phyloP scores from a whole-genome alignment of 768 basidiomycete genomes.

The Rhodosporidiobolus sp. region DNA sequence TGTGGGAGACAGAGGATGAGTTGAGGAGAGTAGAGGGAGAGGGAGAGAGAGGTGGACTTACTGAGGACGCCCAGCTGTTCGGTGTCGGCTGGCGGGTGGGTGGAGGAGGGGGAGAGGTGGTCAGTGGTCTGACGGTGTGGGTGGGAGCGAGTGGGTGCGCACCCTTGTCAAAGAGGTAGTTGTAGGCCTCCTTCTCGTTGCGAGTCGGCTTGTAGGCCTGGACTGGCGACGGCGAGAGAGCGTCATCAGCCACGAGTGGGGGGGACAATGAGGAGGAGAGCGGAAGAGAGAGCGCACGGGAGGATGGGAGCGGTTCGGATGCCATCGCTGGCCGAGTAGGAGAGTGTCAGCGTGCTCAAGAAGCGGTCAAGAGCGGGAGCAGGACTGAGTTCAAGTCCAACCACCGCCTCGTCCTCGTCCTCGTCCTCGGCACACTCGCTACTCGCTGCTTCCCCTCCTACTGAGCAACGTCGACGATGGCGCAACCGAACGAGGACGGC shows the following conservation, averaged over 20 bases:
- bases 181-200: slow-evolving; percentile 34
- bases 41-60: slow-evolving; percentile 1
- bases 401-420: no score
- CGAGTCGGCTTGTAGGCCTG: slow-evolving; percentile 7
- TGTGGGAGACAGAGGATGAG: slow-evolving; percentile 19
- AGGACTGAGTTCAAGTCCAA: neutral
- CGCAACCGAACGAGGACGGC: no score
- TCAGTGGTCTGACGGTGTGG: neutral
- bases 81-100: slow-evolving; percentile 57
- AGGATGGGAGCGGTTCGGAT: slow-evolving; percentile 13
- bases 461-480: no score
- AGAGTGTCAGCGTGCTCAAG: no score
- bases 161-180: slow-evolving; percentile 37
- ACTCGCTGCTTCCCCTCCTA: no score
- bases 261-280: neutral
- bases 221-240: slow-evolving; percentile 16
- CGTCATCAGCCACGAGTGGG: slow-evolving; percentile 11
- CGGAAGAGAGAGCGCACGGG: slow-evolving; percentile 9
- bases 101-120: neutral
- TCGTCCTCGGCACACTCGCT: no score
- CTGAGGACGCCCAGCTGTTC: slow-evolving; percentile 75
- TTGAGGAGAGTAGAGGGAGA: neutral
- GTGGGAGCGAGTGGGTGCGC: neutral
- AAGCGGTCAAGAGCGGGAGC: neutral
- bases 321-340: slow-evolving; percentile 11